Percentiles rank a stretch among this genome's conserved stretches.
Evolutionary conservation across 1,284 basidiomycete genomes (phyloP).

Genomic region (Boletus chippewaensis): DNA sequence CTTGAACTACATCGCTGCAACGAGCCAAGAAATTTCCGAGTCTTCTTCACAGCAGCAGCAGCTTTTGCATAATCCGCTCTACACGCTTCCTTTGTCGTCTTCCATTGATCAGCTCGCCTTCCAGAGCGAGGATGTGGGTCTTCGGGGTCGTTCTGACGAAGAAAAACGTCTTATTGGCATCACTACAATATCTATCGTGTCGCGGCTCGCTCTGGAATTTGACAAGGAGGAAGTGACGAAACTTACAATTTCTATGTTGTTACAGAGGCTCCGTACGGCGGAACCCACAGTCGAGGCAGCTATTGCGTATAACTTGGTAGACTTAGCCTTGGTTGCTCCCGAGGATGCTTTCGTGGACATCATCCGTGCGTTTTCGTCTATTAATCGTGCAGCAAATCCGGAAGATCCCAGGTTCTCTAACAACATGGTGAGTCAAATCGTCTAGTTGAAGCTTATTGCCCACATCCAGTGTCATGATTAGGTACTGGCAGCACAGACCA

Average conservation of each 20-base stretch:
- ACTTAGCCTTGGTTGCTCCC: conserved; percentile 77
- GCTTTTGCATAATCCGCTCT: conserved; percentile 38
- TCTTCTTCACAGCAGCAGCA: conserved; percentile 40
- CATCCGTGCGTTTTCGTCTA: conserved; percentile 78
- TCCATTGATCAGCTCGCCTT: conserved; percentile 27
- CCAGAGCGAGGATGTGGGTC: conserved; percentile 40
- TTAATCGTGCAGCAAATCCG: conserved; percentile 77
- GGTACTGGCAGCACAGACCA: conserved; percentile 84
- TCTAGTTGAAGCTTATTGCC: not conserved
- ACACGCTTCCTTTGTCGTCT: conserved; percentile 41
- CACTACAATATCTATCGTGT: conserved; percentile 86
- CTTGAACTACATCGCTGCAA: conserved; percentile 82
- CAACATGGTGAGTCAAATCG: conserved; percentile 55
- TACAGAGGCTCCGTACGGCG: conserved; percentile 81
- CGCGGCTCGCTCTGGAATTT: conserved; percentile 78
- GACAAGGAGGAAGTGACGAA: conserved; percentile 78
- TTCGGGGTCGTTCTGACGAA: conserved; percentile 70
- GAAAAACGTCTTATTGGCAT: conserved; percentile 81
- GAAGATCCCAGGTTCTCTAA: conserved; percentile 83
- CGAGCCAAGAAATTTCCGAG: conserved; percentile 68
- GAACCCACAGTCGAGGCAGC: conserved; percentile 85
- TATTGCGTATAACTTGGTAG: conserved; percentile 87
- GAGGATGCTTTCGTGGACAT: conserved; percentile 80
- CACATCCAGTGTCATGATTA: conserved; percentile 25
- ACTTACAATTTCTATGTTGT: conserved; percentile 85